Evolutionary conservation across 257 asterid genomes (phyloP).

Genomic region (Fraxinus excelsior): DNA sequence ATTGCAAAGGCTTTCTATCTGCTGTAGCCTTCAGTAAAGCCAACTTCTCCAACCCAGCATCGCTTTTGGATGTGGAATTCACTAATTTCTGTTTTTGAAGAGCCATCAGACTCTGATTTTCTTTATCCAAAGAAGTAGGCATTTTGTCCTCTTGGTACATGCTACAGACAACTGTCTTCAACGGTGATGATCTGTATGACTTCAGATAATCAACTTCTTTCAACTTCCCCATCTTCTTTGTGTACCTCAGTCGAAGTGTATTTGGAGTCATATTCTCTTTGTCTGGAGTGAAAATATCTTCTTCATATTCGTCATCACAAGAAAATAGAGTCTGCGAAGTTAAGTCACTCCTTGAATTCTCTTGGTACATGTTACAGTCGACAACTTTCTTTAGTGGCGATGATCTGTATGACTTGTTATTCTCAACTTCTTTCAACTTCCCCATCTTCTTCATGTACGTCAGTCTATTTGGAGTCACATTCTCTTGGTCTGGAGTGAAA

Average conservation of each 20-base stretch:
- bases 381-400: conserved; percentile 48
- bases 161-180: conserved; percentile 38
- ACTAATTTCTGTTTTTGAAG: conserved; percentile 37
- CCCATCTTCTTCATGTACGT: conserved; percentile 46
- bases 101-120: conserved; percentile 23
- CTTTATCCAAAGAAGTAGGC: conserved; percentile 25
- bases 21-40: conserved; percentile 31
- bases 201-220: conserved; percentile 38
- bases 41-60: conserved; percentile 28
- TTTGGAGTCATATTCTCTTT: conserved; percentile 67
- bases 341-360: background rate
- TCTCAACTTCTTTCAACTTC: conserved; percentile 37
- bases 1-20: conserved; percentile 54
- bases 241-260: conserved; percentile 37
- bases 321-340: background rate
- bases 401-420: conserved; percentile 37
- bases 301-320: conserved; percentile 20
- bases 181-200: conserved; percentile 47
- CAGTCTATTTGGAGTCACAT: conserved; percentile 46
- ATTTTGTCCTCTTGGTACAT: conserved; percentile 27
- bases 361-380: conserved; percentile 27
- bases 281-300: conserved; percentile 53
- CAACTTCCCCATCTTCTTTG: conserved; percentile 39
- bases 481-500: conserved; percentile 70
- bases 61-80: conserved; percentile 31